Evolutionary conservation across 2,329 filamentous ascomycete species (phyloP).

Genomic region (Phialemoniopsis sp.): DNA sequence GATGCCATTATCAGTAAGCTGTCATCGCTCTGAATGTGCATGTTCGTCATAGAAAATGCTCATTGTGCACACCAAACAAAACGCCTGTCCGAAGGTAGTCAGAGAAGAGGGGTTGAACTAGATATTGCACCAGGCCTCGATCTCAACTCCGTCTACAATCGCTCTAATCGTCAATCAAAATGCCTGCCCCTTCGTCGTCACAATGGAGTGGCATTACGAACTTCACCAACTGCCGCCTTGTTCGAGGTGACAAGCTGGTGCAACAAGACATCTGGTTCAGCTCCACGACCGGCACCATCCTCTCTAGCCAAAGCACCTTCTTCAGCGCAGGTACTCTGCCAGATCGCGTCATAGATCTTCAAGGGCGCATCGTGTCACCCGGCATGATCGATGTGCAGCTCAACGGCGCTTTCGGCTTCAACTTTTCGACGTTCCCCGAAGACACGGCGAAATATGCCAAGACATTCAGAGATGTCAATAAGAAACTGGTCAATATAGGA

Average conservation of each 20-base stretch:
- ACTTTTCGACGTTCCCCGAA: constrained; percentile 72
- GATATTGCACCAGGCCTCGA: no score
- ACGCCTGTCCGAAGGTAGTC: no score
- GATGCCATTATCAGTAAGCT: no score
- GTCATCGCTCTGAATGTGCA: no score
- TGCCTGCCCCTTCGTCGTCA: no score
- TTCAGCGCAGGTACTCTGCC: constrained; percentile 62
- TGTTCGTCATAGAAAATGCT: no score
- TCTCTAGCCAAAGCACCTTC: constrained; percentile 58
- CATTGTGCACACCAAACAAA: no score
- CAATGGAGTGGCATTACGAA: constrained; percentile 54
- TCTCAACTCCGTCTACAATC: no score
- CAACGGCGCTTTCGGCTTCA: constrained; percentile 82
- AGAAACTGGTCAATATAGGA: constrained; percentile 66
- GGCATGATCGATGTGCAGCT: constrained; percentile 84
- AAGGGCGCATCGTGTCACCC: constrained; percentile 74
- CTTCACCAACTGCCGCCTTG: constrained; percentile 76
- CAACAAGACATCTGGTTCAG: constrained; percentile 78
- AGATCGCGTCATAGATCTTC: constrained; percentile 72
- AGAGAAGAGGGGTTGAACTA: no score
- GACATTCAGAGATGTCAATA: constrained; percentile 64
- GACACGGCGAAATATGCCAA: constrained; percentile 65
- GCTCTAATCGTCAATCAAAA: no score
- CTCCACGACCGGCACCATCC: constrained; percentile 70
- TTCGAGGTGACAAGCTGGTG: constrained; percentile 61